Base-by-base conservation (phyloP, 345 rosid genomes). In the Punica granatum region DNA sequence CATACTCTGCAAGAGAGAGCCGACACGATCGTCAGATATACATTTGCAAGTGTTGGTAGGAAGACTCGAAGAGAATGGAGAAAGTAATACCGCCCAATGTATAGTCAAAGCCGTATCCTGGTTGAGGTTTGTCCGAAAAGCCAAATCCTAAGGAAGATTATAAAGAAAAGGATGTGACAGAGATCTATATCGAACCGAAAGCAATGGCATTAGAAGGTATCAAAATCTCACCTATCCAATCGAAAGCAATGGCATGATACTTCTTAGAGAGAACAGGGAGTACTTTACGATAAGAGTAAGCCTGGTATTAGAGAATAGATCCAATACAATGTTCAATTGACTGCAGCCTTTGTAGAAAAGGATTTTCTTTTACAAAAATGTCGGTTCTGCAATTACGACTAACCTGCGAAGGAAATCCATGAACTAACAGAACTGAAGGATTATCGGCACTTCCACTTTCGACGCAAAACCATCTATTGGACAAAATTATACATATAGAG, bases 121-220 rank as follows among this genome's bases (percentile, higher is more conserved):
- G 86, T 78, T 93, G 98, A 72, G 98, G 98, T 77, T 90, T 93
- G 72, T 93, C 96, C n/a, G 98, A 93, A 80, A 93, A 93, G 31
- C 96, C 97, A 73, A 93, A 93, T 64, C 98, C 98, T 90, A 81
- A 31, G 28, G 39, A 44, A 39, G 65, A 68, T 36, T 58, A 37
- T 6, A 60, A 10, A 30, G 23, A 8, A 46, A 26, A 44, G 26
- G 44, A 48, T 25, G 41, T 65, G 12, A 39, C n/a, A 36, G 66
- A 63, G 33, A 63, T 36, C 48, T 63, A 3, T 28, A 30, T 26
- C 19, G 12, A 13, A 5, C 4, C 34, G 25, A 28, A 28, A 1
- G 19, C 10, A 56, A 56, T 56, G 8, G 6, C 15, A 26, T 2
- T n/a, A 1, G 13, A 13, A 13, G 18, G 25, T 13, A 26, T 56